Evolutionary conservation across 345 rosid species (phyloP), one percentile per base, ranked within the genome.

Genomic region (Stellera chamaejasme): DNA sequence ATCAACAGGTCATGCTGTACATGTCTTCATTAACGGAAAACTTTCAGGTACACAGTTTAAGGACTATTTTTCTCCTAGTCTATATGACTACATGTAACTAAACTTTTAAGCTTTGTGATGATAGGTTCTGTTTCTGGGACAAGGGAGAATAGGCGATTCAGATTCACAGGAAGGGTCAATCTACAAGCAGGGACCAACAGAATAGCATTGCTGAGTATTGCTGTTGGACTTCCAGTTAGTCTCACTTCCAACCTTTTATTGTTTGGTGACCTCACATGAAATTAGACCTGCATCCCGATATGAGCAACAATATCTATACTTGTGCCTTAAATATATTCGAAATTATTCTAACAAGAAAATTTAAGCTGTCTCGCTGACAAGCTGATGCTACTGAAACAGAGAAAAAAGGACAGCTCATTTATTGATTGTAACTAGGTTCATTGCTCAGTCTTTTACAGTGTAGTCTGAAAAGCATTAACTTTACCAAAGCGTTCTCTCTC

Each of bases 1-100:
- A 66, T 94, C 99, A 48, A 74, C 85, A 14, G 96, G 97, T 54
- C 97, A 94, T 72, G 96, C 97, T 7, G 81, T 94, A 67, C 99
- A 94, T 69, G 56, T 94, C 65, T 94, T 87, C 64, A 70, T 87
- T 49, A 94, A 90, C 32, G 99, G 96, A 63, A 73, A 80, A 62
- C 93, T 87, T 64, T 87, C 99, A 36, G 99, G 99, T 90, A 77
- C 19, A 45, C n/a, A 54, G 44, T 56, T 19, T 57, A 45, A 50
- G 15, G 28, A 43, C 16, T 44, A 10, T 41, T 59, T 19, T 42
- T 27, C 12, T 19, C 19, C 11, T 59, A 56, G 9, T 56, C 25
- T 28, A 43, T 55, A 54, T 32, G 10, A 52, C 50, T 45, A 12
- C 60, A 62, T 3, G 13, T 25, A 14, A 52, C 16, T 45, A 28